These are phyloP conservation scores for Eucalyptus pauciflora DNA, from an alignment of 345 rosid species.

Conservation along the genomic window DNA sequence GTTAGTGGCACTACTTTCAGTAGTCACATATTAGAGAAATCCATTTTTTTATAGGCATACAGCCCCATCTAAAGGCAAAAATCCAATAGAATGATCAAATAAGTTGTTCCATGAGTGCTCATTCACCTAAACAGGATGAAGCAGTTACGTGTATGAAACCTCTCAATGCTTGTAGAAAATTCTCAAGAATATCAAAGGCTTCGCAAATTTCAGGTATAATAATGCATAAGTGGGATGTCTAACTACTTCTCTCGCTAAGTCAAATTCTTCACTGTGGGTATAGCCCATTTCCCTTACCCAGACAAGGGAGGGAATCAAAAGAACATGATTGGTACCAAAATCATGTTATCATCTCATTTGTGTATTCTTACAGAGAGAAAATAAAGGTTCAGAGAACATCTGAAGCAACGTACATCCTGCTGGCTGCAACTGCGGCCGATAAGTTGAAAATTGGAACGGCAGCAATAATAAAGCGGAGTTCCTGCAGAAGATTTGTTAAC, in stretches of 20 bases:
- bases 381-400: background rate
- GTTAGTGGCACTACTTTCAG: background rate
- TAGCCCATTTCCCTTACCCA: background rate
- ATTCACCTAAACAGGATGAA: background rate
- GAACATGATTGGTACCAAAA: background rate
- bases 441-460: slow-evolving; percentile 92
- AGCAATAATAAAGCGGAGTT: slow-evolving; percentile 89
- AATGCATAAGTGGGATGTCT: background rate
- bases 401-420: slow-evolving; percentile 51
- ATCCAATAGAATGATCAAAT: background rate
- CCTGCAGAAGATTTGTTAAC: slow-evolving; percentile 33
- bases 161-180: background rate
- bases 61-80: background rate
- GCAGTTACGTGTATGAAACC: background rate
- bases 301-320: background rate
- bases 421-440: slow-evolving; percentile 86
- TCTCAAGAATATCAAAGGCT: background rate
- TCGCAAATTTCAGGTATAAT: background rate
- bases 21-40: background rate
- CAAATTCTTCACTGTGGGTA: background rate
- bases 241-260: background rate
- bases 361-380: background rate
- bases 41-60: background rate
- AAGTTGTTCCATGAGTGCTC: background rate
- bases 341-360: background rate